These are phyloP conservation scores for Gentiana straminea DNA, from an alignment of 257 asterid genomes.

Conservation along the genomic window DNA sequence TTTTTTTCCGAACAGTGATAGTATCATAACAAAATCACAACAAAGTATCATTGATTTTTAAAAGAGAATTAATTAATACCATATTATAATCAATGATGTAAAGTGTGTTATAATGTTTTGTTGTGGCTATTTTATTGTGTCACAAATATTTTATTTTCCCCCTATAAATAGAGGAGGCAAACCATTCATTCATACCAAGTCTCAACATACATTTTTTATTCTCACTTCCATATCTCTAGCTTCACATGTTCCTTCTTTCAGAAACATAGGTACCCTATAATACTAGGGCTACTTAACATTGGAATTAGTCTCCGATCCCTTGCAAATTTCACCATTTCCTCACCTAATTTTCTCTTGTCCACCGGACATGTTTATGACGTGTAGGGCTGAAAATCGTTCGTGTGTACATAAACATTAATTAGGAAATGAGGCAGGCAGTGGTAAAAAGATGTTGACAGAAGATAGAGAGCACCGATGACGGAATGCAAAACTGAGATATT, in stretches of 20 bases:
- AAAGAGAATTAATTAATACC: no score
- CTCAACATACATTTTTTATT: neutral
- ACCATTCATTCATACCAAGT: constrained; percentile 8
- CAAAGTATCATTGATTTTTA: no score
- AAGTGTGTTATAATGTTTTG: no score
- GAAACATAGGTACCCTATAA: no score
- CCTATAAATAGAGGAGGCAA: constrained; percentile 20
- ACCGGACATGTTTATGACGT: neutral
- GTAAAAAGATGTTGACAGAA: constrained; percentile 33
- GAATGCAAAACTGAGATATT: constrained; percentile 14
- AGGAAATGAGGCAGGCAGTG: constrained; percentile 1
- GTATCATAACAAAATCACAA: no score
- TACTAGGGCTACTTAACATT: no score
- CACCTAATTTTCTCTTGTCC: neutral
- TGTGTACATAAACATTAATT: neutral
- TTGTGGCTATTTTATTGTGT: no score
- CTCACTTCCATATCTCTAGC: no score
- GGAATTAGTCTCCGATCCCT: no score
- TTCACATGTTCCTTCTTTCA: neutral
- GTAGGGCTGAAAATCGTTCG: neutral
- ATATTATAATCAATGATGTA: no score
- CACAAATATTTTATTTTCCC: neutral
- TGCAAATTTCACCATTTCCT: neutral
- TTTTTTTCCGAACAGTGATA: no score
- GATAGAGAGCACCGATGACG: constrained; percentile 36